Evolutionary conservation across 169 alveolate species (phyloP).

Genomic region (Plasmodium reichenowi): DNA sequence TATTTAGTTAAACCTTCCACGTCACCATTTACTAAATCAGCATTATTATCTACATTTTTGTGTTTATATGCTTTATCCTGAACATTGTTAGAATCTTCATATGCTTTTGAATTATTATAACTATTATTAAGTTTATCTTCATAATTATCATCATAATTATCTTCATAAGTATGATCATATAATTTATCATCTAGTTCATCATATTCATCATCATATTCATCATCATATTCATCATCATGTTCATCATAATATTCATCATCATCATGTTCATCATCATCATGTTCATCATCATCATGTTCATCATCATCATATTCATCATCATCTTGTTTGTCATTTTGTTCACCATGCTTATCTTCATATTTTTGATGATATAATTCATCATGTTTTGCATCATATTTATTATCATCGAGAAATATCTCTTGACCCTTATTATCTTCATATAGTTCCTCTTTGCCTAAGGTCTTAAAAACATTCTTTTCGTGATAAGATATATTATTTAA

Average conservation of each 20-base stretch:
- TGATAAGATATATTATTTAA: conserved; percentile 77
- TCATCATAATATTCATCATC: not conserved
- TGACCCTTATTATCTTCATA: conserved; percentile 10
- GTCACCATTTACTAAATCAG: conserved; percentile 41
- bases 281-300: conserved; percentile 71
- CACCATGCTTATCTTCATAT: conserved; percentile 7
- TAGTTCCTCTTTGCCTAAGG: conserved; percentile 61
- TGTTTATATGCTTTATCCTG: conserved; percentile 2
- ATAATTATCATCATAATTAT: conserved; percentile 32
- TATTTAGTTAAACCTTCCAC: conserved; percentile 1
- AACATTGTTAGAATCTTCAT: not conserved
- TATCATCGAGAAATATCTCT: not conserved
- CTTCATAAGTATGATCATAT: not conserved
- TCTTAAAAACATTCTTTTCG: conserved; percentile 79
- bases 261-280: conserved; percentile 39
- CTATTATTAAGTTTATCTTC: conserved; percentile 68
- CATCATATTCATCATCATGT: too few relatives aligned
- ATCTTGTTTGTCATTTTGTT: not conserved
- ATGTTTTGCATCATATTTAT: too few relatives aligned
- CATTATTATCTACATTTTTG: conserved; percentile 18
- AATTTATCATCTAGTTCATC: conserved; percentile 67
- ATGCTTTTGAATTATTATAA: not conserved
- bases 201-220: not conserved
- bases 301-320: conserved; percentile 56
- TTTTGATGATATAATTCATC: conserved; percentile 19